Evolutionary conservation across 768 basidiomycete genomes (phyloP), one percentile per base, ranked within the genome.

Genomic region (Russula vinacea): DNA sequence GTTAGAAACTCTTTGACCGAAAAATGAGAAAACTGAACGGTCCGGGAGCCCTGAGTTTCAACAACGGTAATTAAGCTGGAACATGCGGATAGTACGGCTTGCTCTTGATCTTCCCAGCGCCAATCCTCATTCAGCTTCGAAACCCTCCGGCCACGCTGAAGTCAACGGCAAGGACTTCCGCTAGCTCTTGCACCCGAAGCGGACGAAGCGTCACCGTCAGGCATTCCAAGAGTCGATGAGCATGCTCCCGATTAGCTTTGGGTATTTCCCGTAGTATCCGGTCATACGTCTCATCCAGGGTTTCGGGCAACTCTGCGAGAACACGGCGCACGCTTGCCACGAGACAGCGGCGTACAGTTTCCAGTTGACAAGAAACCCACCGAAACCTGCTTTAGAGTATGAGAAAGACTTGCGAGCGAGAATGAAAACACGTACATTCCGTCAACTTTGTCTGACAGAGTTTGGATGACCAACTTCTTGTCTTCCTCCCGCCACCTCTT

Each of bases 241-340:
- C 13, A 33, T 53, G 52, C 52, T 22, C 33, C 35, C 11, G 52
- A 13, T 35, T 35, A 22, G n/a, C 19, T 35, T 35, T 53, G 5
- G 33, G 52, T 5, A 53, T 53, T 13, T 53, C 52, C 19, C 17
- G 37, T 24, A 55, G 53, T 39, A 55, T 39, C 37, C 53, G 53
- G 2, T 55, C 37, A 24, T 55, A 55, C 8, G 53, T 55, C 37
- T 39, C 35, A 17, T 55, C 53, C 24, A 55, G 35, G 11, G 37
- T 55, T 55, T 55, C 53, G 14, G 53, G 53, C n/a, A 55, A 55
- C 14, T 55, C 53, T 8, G n/a, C 53, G 6, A 55, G 53, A 55
- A 24, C 35, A 16, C 7, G 53, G 22, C 53, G 35, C 22, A 55
- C 1, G 16, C 53, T 55, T 24, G 35, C 13, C 35, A 8, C 22